Evolutionary conservation across 345 rosid species (phyloP), one percentile per base, ranked within the genome.

Genomic region (Rhodamnia rubescens): DNA sequence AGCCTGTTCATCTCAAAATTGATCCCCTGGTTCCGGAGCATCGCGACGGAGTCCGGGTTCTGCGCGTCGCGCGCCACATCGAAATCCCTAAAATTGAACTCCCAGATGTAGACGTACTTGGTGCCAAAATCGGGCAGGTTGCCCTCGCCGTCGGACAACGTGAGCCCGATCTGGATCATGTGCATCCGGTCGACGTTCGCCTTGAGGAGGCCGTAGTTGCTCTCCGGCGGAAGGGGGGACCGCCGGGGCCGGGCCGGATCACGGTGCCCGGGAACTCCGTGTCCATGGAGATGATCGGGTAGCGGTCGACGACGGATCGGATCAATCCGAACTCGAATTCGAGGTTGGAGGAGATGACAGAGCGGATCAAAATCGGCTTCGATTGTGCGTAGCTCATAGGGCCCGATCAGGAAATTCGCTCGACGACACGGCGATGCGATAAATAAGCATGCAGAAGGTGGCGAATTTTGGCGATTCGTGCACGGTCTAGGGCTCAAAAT

Each of bases 251-350:
- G 5, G 85, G 84, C 22, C 90, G 90, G 80, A 90, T 61, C 7
- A 91, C 90, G 69, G 88, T 54, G 29, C 93, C 91, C 58, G 93
- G 93, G 59, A 91, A 91, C 87, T 91, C 91, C 6, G 92, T 90
- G 74, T 91, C 93, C 92, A 91, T 90, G 24, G 93, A 85, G 56
- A 90, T 84, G 55, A 91, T 32, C n/a, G 93, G 87, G 82, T 87
- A 88, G 5, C 32, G 53, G 53, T 88, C 91, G 51, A 89, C 83
- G 14, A 85, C 51, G 20, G 91, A 85, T 27, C 85, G 85, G 85
- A 91, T 90, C 56, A 90, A 29, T 32, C 11, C 49, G 59, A 91
- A 86, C 85, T 91, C 92, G 24, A 20, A 2, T 22, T 90, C 91
- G 40, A 91, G 85, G 84, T 91, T 91, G 42, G 85, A 74, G 9